These are phyloP conservation scores for Neurospora discreta DNA, from an alignment of 495 filamentous ascomycete species.

Conservation along the genomic window DNA sequence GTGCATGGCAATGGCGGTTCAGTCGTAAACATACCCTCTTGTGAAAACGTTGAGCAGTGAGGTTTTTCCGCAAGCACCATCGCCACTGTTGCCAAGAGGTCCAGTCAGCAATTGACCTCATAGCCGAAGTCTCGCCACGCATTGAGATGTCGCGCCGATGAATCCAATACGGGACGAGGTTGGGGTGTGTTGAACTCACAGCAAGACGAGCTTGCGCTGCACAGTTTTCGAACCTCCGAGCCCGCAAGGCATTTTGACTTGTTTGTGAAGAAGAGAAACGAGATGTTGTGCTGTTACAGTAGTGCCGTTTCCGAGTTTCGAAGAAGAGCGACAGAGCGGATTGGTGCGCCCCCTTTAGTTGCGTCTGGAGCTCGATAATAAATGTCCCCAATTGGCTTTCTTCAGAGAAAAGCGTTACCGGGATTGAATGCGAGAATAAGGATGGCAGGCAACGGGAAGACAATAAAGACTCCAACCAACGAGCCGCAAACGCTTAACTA, in stretches of 20 bases:
- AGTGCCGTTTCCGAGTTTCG: neutral
- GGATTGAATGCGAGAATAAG: neutral
- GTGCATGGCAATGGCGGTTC: neutral
- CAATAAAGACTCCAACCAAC: neutral
- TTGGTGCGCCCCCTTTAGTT: neutral
- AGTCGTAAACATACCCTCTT: conserved; percentile 57
- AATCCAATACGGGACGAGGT: neutral
- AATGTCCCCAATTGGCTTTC: neutral
- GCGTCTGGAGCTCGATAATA: neutral
- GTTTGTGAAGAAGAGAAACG: neutral
- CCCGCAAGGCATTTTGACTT: conserved; percentile 44
- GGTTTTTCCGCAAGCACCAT: conserved; percentile 97
- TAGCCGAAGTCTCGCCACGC: neutral
- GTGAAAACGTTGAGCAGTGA: conserved; percentile 97
- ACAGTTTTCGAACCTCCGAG: conserved; percentile 63
- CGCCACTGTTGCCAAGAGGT: conserved; percentile 50
- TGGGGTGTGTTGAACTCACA: conserved; percentile 51
- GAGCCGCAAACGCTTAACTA: neutral
- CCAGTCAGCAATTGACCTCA: conserved; percentile 19
- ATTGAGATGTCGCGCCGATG: neutral
- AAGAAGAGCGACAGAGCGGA: neutral
- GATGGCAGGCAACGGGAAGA: neutral
- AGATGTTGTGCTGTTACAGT: neutral
- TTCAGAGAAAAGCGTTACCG: neutral
- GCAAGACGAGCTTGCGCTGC: conserved; percentile 92